phyloP scores from a whole-genome alignment of 768 basidiomycete species.

The Psilocybe subaeruginosa region DNA sequence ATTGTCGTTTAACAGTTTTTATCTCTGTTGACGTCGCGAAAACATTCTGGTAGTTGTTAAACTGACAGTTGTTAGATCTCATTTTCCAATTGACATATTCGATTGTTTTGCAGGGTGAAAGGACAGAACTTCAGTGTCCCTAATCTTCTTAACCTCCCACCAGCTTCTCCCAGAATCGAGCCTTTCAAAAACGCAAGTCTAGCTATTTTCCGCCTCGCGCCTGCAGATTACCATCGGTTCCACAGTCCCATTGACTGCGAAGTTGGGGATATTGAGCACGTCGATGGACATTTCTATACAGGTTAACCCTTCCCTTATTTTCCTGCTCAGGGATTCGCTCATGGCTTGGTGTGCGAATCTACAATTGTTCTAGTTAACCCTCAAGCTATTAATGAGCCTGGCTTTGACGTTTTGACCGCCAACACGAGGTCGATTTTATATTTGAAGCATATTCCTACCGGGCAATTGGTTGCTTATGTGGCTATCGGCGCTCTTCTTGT shows the following conservation, averaged over 20 bases:
- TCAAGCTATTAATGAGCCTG: slow-evolving; percentile 70
- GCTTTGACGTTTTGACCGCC: slow-evolving; percentile 66
- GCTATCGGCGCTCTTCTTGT: slow-evolving; percentile 85
- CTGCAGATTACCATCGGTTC: slow-evolving; percentile 83
- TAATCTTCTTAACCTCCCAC: slow-evolving; percentile 51
- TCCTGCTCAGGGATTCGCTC: neutral
- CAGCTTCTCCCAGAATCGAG: slow-evolving; percentile 41
- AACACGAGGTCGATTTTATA: slow-evolving; percentile 62
- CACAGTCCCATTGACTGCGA: slow-evolving; percentile 68
- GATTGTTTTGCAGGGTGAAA: slow-evolving; percentile 53
- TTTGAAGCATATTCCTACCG: slow-evolving; percentile 48
- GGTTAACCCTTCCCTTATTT: slow-evolving; percentile 33
- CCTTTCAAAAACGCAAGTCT: slow-evolving; percentile 50
- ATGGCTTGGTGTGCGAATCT: neutral
- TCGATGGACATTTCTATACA: slow-evolving; percentile 65
- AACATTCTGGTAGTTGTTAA: slow-evolving; percentile 59
- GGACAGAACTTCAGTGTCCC: slow-evolving; percentile 72
- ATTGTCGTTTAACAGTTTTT: slow-evolving; percentile 76
- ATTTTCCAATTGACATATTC: neutral
- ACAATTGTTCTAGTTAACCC: slow-evolving; percentile 59
- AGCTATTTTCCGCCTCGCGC: slow-evolving; percentile 77
- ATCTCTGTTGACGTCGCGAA: slow-evolving; percentile 57
- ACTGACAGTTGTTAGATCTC: neutral
- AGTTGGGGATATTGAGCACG: slow-evolving; percentile 44
- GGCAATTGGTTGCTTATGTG: slow-evolving; percentile 62